phyloP scores from a whole-genome alignment of 1,284 basidiomycete species.

The Bjerkandera adusta region DNA sequence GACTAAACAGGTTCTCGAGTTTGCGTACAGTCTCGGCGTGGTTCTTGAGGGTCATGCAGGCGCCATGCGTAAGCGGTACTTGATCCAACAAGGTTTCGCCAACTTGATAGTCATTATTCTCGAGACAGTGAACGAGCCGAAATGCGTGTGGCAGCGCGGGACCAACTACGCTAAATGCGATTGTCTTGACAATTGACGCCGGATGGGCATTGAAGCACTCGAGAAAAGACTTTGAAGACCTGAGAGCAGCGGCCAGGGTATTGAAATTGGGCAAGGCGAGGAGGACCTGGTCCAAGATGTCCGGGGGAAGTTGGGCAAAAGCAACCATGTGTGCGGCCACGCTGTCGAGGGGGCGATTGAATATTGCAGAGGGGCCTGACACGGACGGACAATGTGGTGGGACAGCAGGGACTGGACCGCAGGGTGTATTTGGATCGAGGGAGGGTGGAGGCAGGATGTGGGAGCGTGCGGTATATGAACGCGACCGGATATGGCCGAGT shows the following conservation, averaged over 20 bases:
- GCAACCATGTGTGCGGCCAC: conserved; percentile 5
- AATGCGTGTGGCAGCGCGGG: conserved; percentile 31
- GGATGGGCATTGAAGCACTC: conserved; percentile 32
- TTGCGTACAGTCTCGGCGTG: conserved; percentile 22
- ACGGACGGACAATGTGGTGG: neutral
- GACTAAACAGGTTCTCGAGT: conserved; percentile 35
- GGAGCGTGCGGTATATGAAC: neutral
- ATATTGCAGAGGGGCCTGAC: neutral
- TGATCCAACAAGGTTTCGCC: conserved; percentile 3
- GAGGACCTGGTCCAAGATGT: conserved; percentile 33
- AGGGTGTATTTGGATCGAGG: neutral
- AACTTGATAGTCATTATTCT: neutral
- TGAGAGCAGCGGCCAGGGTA: conserved; percentile 26
- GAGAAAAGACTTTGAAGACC: conserved; percentile 31
- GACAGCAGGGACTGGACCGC: neutral
- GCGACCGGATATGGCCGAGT: neutral
- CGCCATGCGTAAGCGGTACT: conserved; percentile 9
- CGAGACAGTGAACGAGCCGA: conserved; percentile 21
- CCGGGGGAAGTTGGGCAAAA: conserved; percentile 20
- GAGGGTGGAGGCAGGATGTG: neutral
- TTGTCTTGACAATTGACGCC: conserved; percentile 29
- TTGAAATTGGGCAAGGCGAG: conserved; percentile 27
- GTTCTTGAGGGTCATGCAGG: conserved; percentile 15
- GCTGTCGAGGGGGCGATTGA: neutral
- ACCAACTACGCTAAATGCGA: conserved; percentile 35